These are phyloP conservation scores for Vickermania ingenoplastis DNA, from an alignment of 208 protist genomes.

Conservation along the genomic window DNA sequence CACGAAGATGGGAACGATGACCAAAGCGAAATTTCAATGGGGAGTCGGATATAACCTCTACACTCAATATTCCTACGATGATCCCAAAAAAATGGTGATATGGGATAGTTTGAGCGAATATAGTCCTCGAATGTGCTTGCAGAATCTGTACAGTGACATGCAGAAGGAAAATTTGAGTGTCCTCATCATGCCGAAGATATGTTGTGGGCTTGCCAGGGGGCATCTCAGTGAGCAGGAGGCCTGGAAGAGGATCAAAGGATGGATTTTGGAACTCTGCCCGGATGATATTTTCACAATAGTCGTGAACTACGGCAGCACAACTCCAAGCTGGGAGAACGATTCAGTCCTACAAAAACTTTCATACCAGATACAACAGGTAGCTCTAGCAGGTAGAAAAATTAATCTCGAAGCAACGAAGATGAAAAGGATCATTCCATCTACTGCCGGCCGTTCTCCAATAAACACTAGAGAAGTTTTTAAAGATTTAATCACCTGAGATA, in stretches of 20 bases:
- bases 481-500: too few species aligned
- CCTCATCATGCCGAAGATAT: background rate
- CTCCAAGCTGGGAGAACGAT: too few species aligned
- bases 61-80: background rate
- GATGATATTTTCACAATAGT: background rate
- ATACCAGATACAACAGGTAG: too few species aligned
- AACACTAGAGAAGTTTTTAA: too few species aligned
- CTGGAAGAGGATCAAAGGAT: background rate
- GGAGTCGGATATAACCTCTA: background rate
- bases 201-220: background rate
- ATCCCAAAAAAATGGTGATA: background rate
- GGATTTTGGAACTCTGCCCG: background rate
- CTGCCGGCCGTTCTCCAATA: too few species aligned
- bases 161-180: background rate
- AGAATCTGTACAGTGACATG: background rate
- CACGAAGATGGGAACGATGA: background rate
- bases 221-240: background rate
- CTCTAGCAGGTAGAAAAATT: too few species aligned
- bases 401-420: too few species aligned
- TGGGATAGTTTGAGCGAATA: background rate
- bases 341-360: too few species aligned
- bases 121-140: too few species aligned
- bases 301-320: background rate
- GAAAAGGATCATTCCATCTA: too few species aligned
- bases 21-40: background rate